Conservation (phyloP, 345 rosid genomes). For the Citrus australasica region DNA sequence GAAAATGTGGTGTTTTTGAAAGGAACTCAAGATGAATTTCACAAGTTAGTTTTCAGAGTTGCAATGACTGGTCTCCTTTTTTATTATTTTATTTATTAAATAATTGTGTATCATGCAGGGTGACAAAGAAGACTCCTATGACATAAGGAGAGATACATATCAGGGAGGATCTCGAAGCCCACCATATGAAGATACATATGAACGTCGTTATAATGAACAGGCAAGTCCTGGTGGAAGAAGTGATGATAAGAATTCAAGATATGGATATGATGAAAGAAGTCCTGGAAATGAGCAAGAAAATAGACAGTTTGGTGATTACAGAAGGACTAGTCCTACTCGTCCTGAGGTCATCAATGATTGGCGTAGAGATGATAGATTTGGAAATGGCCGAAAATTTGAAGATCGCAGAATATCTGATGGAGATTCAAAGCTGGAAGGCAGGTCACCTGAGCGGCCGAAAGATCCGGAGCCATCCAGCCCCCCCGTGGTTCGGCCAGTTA, state of each 20-base stretch:
- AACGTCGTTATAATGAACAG: conserved; percentile 60
- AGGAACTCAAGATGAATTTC: background rate
- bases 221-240: conserved; percentile 86
- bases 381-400: conserved; percentile 55
- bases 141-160: conserved; percentile 44
- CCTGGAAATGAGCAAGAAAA: conserved; percentile 66
- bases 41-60: background rate
- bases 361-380: conserved; percentile 93
- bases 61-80: background rate
- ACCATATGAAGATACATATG: conserved; percentile 66
- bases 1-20: background rate
- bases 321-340: conserved; percentile 70
- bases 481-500: conserved; percentile 79
- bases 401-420: conserved; percentile 52
- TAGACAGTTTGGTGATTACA: conserved; percentile 46
- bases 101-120: conserved; percentile 42
- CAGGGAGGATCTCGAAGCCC: conserved; percentile 88
- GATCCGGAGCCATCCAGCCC: conserved; percentile 67
- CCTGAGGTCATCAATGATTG: conserved; percentile 83
- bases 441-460: conserved; percentile 69
- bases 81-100: background rate
- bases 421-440: conserved; percentile 53
- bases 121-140: conserved; percentile 62
- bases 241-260: conserved; percentile 44
- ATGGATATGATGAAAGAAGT: conserved; percentile 54